A percentile compares a stretch with the other conserved stretches of the same genome.
phyloP scores from a whole-genome alignment of 2,329 filamentous ascomycete genomes.

The Stemphylium vesicarium region DNA sequence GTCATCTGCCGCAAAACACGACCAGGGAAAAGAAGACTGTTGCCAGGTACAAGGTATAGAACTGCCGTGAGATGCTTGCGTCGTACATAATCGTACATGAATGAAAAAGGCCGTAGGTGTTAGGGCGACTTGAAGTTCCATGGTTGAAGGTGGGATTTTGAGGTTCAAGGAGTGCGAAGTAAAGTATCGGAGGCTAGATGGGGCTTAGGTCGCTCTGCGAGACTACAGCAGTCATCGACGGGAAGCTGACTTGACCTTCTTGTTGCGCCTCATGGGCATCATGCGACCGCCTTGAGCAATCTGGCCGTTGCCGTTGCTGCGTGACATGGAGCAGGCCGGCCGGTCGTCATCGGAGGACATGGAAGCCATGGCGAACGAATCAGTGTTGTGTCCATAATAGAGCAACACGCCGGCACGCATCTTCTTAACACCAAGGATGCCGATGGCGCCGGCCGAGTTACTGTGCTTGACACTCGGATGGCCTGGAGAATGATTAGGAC shows the following conservation, averaged over 20 bases:
- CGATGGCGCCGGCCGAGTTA: conserved; percentile 84
- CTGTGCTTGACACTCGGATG: conserved; percentile 85
- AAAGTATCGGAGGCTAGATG: background rate
- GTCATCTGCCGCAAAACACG: background rate
- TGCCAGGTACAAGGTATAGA: background rate
- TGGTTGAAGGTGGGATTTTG: background rate
- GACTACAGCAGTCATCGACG: conserved; percentile 8
- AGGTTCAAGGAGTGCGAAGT: background rate
- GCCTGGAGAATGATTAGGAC: conserved; percentile 43
- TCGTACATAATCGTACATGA: background rate
- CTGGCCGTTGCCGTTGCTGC: conserved; percentile 62
- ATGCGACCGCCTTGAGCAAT: conserved; percentile 64
- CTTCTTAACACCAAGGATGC: conserved; percentile 89
- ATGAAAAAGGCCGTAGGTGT: no score
- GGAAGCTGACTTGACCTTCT: conserved; percentile 30
- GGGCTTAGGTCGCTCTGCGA: background rate
- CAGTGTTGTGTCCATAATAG: conserved; percentile 96
- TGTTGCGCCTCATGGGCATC: conserved; percentile 45
- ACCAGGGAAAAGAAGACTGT: background rate
- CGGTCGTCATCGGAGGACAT: conserved; percentile 80
- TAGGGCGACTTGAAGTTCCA: background rate
- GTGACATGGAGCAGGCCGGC: conserved; percentile 87
- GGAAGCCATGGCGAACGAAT: conserved; percentile 83
- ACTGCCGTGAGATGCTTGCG: background rate
- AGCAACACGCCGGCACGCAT: conserved; percentile 76